Evolutionary conservation across 1,284 basidiomycete genomes (phyloP).

Genomic region (Mycena citricolor): DNA sequence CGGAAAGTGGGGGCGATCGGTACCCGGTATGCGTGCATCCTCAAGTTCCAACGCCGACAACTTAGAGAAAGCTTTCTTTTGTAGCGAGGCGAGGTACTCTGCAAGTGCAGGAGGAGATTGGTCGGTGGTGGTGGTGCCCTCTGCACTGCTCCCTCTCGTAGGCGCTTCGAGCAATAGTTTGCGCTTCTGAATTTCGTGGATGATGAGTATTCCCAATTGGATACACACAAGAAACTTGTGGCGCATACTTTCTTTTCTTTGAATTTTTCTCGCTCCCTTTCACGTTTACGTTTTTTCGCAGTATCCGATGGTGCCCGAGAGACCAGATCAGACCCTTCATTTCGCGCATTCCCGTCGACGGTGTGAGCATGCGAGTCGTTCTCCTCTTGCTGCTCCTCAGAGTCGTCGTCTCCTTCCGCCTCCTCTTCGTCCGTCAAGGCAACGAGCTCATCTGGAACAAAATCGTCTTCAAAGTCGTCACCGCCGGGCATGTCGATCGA

Average conservation of each 20-base stretch:
- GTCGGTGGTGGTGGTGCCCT: slow-evolving; percentile 46
- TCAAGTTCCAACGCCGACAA: slow-evolving; percentile 70
- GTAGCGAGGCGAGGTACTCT: slow-evolving; percentile 59
- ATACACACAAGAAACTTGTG: too few species aligned
- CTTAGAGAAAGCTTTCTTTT: slow-evolving; percentile 63
- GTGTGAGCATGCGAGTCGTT: slow-evolving; percentile 24
- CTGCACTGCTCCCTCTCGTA: slow-evolving; percentile 37
- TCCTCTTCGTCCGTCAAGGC: slow-evolving; percentile 57
- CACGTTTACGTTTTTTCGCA: slow-evolving; percentile 74
- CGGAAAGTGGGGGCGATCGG: slow-evolving; percentile 6
- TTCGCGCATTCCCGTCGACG: slow-evolving; percentile 25
- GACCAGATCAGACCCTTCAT: too few species aligned
- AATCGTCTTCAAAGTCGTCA: slow-evolving; percentile 82
- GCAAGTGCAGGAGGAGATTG: slow-evolving; percentile 56
- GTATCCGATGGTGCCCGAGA: too few species aligned
- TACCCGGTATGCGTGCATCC: slow-evolving; percentile 73
- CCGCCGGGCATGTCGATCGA: slow-evolving; percentile 54
- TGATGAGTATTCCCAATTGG: neutral
- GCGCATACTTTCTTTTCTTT: slow-evolving; percentile 17
- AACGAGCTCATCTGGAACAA: slow-evolving; percentile 68
- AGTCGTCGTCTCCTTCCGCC: slow-evolving; percentile 25
- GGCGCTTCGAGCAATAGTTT: slow-evolving; percentile 60
- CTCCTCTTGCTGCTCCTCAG: slow-evolving; percentile 17
- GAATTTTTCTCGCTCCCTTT: slow-evolving; percentile 45
- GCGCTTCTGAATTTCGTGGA: slow-evolving; percentile 36